Evolutionary conservation across 345 rosid species (phyloP).

Genomic region (Eucalyptus pumila): DNA sequence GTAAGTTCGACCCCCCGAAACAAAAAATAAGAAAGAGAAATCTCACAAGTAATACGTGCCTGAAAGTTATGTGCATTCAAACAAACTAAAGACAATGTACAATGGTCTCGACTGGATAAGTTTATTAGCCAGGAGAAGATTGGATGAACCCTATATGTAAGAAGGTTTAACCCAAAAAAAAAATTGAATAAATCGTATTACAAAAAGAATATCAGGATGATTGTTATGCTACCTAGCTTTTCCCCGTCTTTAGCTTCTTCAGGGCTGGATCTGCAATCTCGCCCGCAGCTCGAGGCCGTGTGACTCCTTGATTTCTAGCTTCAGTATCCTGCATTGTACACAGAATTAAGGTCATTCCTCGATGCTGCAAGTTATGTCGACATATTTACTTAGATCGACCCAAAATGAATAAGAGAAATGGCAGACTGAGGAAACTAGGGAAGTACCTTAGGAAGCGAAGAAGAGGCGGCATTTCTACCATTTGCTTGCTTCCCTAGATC

Average conservation of each 20-base stretch:
- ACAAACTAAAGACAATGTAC: constrained; percentile 17
- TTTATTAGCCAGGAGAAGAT: constrained; percentile 9
- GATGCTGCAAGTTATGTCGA: neutral
- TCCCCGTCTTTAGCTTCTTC: constrained; percentile 44
- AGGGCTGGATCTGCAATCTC: constrained; percentile 18
- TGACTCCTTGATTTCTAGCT: constrained; percentile 8
- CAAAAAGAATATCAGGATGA: constrained; percentile 3
- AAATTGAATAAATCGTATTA: neutral
- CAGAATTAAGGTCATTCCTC: neutral
- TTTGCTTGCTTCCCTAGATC: constrained; percentile 61
- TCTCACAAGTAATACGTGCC: neutral
- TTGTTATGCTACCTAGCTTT: neutral
- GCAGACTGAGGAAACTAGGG: neutral
- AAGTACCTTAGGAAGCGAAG: constrained; percentile 21
- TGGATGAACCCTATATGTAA: neutral
- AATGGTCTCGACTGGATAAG: constrained; percentile 14
- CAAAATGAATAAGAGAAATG: neutral
- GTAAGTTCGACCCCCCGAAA: neutral
- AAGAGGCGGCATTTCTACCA: neutral
- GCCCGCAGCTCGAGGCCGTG: constrained; percentile 7
- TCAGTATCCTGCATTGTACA: constrained; percentile 11
- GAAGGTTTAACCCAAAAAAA: neutral
- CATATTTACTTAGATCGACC: neutral
- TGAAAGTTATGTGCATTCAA: constrained; percentile 13
- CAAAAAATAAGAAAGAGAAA: neutral